phyloP scores from a whole-genome alignment of 2,329 filamentous ascomycete species.

The Paracoccidioides brasiliensis region DNA sequence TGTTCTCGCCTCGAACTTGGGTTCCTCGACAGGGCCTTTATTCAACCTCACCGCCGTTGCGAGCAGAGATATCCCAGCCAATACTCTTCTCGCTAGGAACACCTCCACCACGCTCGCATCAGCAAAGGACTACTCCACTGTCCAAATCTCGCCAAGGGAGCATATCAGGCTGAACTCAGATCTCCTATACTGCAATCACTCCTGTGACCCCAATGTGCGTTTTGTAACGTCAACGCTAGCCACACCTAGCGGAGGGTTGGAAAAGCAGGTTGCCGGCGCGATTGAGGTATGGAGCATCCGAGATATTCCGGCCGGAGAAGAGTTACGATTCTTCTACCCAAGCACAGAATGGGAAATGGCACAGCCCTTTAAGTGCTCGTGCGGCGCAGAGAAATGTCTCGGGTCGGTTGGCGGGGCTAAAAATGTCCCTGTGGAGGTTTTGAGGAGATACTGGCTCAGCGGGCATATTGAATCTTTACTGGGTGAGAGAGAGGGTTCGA shows the following conservation, averaged over 20 bases:
- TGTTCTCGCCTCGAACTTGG: slow-evolving; percentile 8
- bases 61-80: slow-evolving; percentile 43
- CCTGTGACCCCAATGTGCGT: slow-evolving; percentile 52
- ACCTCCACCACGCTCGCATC: slow-evolving; percentile 31
- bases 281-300: slow-evolving; percentile 12
- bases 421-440: slow-evolving; percentile 41
- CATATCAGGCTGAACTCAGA: slow-evolving; percentile 55
- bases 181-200: slow-evolving; percentile 55
- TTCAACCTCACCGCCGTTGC: slow-evolving; percentile 51
- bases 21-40: slow-evolving; percentile 29
- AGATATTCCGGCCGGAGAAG: slow-evolving; percentile 22
- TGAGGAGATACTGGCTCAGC: slow-evolving; percentile 50
- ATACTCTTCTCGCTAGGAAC: slow-evolving; percentile 54
- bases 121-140: slow-evolving; percentile 46
- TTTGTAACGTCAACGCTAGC: slow-evolving; percentile 40
- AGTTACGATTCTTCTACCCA: slow-evolving; percentile 55
- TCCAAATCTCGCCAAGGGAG: slow-evolving; percentile 43
- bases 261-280: slow-evolving; percentile 11
- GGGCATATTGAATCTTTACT: slow-evolving; percentile 37
- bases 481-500: slow-evolving; percentile 5
- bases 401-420: slow-evolving; percentile 51
- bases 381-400: slow-evolving; percentile 43
- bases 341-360: slow-evolving; percentile 64
- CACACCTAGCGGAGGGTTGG: slow-evolving; percentile 38
- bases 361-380: slow-evolving; percentile 56